Evolutionary conservation across 192 early-diverging fungal species (phyloP).

Genomic region (Paraglomus occultum): DNA sequence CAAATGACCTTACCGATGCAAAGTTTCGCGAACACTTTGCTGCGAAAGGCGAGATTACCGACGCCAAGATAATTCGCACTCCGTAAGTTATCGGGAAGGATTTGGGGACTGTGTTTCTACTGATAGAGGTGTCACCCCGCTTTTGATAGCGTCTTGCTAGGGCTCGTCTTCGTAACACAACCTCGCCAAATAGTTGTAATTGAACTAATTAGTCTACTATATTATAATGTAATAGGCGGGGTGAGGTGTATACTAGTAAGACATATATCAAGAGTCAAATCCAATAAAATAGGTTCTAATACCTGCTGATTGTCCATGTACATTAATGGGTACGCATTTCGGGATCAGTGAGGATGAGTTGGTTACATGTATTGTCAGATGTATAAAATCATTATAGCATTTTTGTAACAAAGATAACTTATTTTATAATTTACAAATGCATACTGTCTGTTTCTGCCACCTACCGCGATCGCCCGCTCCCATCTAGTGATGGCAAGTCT

Average conservation of each 20-base stretch:
- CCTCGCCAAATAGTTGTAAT: too few relatives aligned
- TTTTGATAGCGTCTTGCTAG: too few relatives aligned
- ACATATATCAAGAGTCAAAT: too few relatives aligned
- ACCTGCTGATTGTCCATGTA: neutral
- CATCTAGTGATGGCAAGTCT: constrained; percentile 66
- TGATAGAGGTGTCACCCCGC: too few relatives aligned
- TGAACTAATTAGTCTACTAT: too few relatives aligned
- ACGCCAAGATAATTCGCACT: constrained; percentile 85
- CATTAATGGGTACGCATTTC: neutral
- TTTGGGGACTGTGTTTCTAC: too few relatives aligned
- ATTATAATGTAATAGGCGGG: too few relatives aligned
- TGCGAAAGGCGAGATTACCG: constrained; percentile 83
- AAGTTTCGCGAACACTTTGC: constrained; percentile 87
- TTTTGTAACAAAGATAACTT: constrained; percentile 3
- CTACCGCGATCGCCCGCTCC: neutral
- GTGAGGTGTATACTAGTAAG: too few relatives aligned
- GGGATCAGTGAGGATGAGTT: neutral
- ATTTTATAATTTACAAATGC: neutral
- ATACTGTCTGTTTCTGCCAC: neutral
- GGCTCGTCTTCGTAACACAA: too few relatives aligned
- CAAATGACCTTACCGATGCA: constrained; percentile 81
- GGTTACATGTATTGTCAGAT: neutral
- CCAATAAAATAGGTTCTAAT: neutral
- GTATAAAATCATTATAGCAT: too few relatives aligned
- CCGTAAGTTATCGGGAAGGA: constrained; percentile 46